Evolutionary conservation across 2,329 filamentous ascomycete genomes (phyloP), one percentile per base, ranked within the genome.

Genomic region (Botrytis galanthina): DNA sequence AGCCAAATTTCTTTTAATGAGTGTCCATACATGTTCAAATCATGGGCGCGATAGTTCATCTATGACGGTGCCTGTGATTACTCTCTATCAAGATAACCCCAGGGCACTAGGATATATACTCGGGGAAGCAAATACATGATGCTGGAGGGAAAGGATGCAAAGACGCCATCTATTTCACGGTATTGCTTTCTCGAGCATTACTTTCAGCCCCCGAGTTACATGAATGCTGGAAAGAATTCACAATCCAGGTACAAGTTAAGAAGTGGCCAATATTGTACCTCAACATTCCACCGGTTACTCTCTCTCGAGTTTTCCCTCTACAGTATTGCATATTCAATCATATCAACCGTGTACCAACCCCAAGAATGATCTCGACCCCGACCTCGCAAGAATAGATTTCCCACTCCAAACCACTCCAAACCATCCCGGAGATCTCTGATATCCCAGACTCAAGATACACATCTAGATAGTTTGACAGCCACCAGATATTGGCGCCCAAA

Each of bases 361-460:
- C 39, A 42, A 29, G n/a, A 32, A 32, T 69, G 3, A 20, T 42
- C 18, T 44, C 37, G 20, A 20, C 7, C 18, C 42, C n/a, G n/a
- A 12, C n/a, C 18, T 42, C 35, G 29, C 66, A 69, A 68, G 44
- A 5, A 42, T 26, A 42, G 18, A 69, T 26, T 20, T 42, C 39
- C 16, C 22, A 26, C 7, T 68, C 26, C 20, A 16, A 9, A 4
- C 14, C n/a, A 26, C 6, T 57, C 26, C 22, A 18, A 12, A 5
- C 18, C 16, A 22, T 29, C 35, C 54, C 48, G 66, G 48, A 68
- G n/a, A 57, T 68, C 66, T 42, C 20, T 42, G 4, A 32, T 22
- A 42, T 68, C 35, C n/a, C 35, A 68, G 51, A 14, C 51, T 8
- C n/a, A 14, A 57, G 48, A 68, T 68, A 68, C 48, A 68, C 48